Base-by-base conservation (phyloP, 768 basidiomycete species). In the Floccularia luteovirens region DNA sequence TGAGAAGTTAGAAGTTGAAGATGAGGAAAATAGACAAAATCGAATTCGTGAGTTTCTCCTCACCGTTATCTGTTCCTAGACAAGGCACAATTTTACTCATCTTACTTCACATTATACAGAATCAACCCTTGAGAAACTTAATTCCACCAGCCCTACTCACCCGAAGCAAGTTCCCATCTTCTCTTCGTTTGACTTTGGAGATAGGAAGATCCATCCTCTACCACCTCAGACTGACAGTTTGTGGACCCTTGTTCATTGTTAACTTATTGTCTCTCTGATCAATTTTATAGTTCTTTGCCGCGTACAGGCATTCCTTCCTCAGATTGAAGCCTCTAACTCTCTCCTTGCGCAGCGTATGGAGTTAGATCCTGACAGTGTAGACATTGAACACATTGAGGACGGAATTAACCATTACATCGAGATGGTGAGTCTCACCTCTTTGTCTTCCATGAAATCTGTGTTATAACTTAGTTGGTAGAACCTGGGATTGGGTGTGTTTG, bases 291-390 rank as follows among this genome's bases (percentile, higher is more conserved):
- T 87, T 14, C 61, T 88, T 4, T 66, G 74, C 7, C 75, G 82
- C 13, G 66, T 85, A 3, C 73, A 77, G 53, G 70, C 75, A 0
- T 86, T 87, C 52, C 69, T 87, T 4, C 82, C 82, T 2, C 63
- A 75, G 47, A 61, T 86, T 13, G 72, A 77, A 34, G 79, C 77
- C 10, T 79, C 82, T 2, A 86, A 84, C 48, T 67, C 65, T 2
- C 55, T 69, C 1, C 67, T 86, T 13, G 49, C 65, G 2, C 62
- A 67, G 42, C 64, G 64, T n/a, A 62, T 60, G 7, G 56, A 67
- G 27, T 54, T 57, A 28, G 68, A 79, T 43, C 80, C 78, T 1
- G 51, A 55, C 13, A 79, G 75, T 48, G 61, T 86, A n/a, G 75
- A 86, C 50, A 83, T 88, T 28, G 85, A 88, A 55, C 67, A 79